Base-by-base conservation (phyloP, 495 filamentous ascomycete species). In the Usnea hakonensis region DNA sequence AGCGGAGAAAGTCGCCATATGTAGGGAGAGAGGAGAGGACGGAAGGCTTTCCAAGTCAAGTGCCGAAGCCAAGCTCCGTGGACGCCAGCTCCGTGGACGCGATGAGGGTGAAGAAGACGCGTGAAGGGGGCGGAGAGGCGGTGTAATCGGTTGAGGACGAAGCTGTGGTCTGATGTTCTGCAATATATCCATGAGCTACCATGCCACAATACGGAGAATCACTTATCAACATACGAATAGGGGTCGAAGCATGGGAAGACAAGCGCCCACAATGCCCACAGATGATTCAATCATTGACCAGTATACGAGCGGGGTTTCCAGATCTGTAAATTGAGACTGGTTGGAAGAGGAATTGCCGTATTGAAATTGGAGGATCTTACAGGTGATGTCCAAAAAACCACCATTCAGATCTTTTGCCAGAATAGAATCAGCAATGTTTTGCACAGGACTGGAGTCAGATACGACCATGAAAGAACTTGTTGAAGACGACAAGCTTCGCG, bases 281-380 rank as follows among this genome's bases (percentile, higher is more conserved):
- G 41, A 58, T 10, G 41, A 58, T 33, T 44, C 17, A 28, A 58
- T 14, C 30, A 58, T 48, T 30, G 30, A 7, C 28, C 57, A 58
- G 14, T 35, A 58, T 14, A 58, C 28, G 2, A 10, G 35, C 17
- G 57, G 41, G 17, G 28, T 46, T 9, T 35, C 11, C 6, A 23
- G 11, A 28, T 58, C 41, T 48, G 19, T 48, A 7, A 21, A 7
- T 58, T 44, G 23, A 19, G 16, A 11, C 35, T 7, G 28, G 32
- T 28, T 5, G 23, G 11, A 2, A 23, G 5, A 4, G 13, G 17
- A 11, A 26, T 36, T 32, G 17, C 16, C 13, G 3, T 10, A 10
- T n/a, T 33, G 14, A n/a, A 3, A 14, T 35, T 21, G 28, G 40
- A n/a, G 8, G 2, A 21, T 17, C 26, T 9, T 33, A 58, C 57